phyloP scores from a whole-genome alignment of 805 yeast genomes.

The Candida oleophila region DNA sequence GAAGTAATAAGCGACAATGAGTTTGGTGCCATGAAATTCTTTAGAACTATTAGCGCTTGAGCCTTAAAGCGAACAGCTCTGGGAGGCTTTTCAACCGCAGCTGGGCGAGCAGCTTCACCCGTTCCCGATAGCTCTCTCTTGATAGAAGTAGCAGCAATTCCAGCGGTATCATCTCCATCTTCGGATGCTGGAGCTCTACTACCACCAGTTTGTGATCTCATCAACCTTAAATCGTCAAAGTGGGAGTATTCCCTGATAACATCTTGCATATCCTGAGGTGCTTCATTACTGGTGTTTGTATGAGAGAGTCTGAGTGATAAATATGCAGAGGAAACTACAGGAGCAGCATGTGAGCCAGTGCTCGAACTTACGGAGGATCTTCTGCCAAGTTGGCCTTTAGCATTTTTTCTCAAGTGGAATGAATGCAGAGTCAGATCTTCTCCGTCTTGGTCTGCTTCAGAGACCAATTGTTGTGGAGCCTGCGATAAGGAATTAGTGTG shows the following conservation, averaged over 20 bases:
- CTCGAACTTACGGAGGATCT: background rate
- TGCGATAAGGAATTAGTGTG: background rate
- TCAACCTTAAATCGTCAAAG: conserved; percentile 31
- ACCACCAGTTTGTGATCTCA: conserved; percentile 7
- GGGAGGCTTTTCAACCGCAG: background rate
- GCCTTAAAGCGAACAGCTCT: background rate
- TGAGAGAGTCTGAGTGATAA: background rate
- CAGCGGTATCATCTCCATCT: conserved; percentile 8
- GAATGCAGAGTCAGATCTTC: background rate
- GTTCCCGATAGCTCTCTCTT: background rate
- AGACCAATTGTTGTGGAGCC: background rate
- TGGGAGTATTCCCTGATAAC: conserved; percentile 49
- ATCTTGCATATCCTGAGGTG: conserved; percentile 35
- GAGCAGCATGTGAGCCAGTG: background rate
- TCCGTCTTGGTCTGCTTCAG: conserved; percentile 9
- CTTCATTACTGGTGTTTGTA: conserved; percentile 17
- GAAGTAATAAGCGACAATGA: conserved; percentile 69
- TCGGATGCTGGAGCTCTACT: conserved; percentile 15
- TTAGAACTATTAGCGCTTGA: conserved; percentile 15
- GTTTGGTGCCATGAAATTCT: conserved; percentile 67
- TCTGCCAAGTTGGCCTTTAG: background rate
- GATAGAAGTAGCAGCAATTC: background rate
- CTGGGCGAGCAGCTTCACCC: background rate
- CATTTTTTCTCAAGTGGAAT: background rate
- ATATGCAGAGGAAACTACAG: background rate